Conservation (phyloP, 2,329 filamentous ascomycete genomes). For the Falciphora oryzae region DNA sequence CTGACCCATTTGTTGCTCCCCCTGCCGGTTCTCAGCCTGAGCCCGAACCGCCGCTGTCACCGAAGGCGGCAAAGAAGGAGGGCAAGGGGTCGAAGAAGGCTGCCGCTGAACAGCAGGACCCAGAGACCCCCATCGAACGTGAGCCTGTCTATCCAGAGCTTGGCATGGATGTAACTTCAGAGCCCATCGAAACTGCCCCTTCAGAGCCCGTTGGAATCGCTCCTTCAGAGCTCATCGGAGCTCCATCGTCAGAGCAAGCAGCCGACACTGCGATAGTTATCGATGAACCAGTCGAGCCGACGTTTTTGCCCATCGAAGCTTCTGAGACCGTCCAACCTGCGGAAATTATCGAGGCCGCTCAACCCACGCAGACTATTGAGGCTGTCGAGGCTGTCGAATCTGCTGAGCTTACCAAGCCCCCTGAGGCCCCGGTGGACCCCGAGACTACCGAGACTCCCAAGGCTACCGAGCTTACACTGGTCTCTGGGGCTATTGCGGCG, state of each 20-base stretch:
- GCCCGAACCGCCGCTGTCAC: neutral
- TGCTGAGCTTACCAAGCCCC: neutral
- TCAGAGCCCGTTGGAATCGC: neutral
- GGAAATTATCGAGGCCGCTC: too few relatives aligned
- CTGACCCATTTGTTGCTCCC: neutral
- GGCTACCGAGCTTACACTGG: neutral
- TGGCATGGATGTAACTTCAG: neutral
- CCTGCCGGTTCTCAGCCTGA: neutral
- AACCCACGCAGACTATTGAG: too few relatives aligned
- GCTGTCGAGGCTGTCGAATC: too few relatives aligned
- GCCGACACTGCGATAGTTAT: too few relatives aligned
- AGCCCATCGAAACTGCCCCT: neutral
- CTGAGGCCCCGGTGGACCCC: neutral
- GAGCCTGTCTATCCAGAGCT: neutral
- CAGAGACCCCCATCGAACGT: neutral
- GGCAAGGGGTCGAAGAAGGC: conserved; percentile 6
- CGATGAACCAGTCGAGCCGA: too few relatives aligned
- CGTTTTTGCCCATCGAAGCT: too few relatives aligned
- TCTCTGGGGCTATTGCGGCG: neutral
- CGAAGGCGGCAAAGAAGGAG: neutral
- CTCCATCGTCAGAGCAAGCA: too few relatives aligned
- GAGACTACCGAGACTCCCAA: neutral
- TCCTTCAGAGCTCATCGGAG: neutral
- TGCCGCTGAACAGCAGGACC: neutral
- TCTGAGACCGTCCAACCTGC: too few relatives aligned